Conservation (phyloP, 345 rosid genomes). For the Heritiera littoralis region DNA sequence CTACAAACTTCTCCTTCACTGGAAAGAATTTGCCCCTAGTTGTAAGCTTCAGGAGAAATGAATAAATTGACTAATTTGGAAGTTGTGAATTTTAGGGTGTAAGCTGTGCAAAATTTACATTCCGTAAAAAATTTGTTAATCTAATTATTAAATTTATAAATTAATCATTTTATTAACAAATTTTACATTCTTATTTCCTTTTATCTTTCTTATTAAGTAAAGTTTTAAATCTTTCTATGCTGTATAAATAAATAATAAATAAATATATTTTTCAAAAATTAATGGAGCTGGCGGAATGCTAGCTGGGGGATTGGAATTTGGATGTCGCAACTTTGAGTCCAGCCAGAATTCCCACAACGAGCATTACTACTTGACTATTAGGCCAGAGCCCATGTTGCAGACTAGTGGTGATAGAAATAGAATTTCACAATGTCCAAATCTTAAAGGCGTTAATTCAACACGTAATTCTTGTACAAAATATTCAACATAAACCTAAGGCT, state of each 20-base stretch:
- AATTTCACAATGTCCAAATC: neutral
- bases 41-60: neutral
- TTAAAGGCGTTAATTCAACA: neutral
- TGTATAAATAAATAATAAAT: too few species aligned
- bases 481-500: neutral
- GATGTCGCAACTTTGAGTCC: too few species aligned
- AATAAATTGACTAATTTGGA: neutral
- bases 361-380: neutral
- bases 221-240: too few species aligned
- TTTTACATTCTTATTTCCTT: too few species aligned
- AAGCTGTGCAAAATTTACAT: neutral
- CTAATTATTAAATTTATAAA: too few species aligned
- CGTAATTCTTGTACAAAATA: neutral
- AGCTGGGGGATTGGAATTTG: too few species aligned
- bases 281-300: neutral
- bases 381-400: neutral
- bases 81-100: neutral
- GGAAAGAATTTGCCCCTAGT: neutral
- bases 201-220: too few species aligned
- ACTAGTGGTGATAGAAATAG: neutral
- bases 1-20: neutral
- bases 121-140: too few species aligned
- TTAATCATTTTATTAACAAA: too few species aligned
- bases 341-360: too few species aligned
- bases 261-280: too few species aligned